Evolutionary conservation across 1,284 basidiomycete species (phyloP).

Genomic region (Ganoderma resinaceum): DNA sequence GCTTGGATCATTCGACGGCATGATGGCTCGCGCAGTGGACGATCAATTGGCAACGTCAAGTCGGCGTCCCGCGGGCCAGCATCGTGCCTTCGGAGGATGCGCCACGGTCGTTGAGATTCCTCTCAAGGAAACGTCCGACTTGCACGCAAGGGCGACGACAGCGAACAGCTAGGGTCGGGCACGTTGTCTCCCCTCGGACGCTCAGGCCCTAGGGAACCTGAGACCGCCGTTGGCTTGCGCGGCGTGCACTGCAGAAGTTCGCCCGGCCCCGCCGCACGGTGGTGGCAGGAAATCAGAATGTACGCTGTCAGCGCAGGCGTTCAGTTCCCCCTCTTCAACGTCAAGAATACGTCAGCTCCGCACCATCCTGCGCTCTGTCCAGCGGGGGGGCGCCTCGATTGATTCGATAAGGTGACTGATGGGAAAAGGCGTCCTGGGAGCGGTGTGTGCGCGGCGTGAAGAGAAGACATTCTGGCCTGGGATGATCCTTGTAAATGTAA

Average conservation of each 20-base stretch:
- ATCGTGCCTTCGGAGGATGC: constrained; percentile 14
- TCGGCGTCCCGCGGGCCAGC: constrained; percentile 13
- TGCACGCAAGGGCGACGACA: constrained; percentile 5
- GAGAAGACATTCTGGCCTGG: constrained; percentile 28
- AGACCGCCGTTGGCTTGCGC: neutral
- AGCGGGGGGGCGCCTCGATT: constrained; percentile 31
- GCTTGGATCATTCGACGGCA: neutral
- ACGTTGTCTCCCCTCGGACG: constrained; percentile 15
- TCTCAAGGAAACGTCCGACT: constrained; percentile 10
- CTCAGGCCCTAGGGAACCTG: neutral
- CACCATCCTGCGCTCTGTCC: constrained; percentile 21
- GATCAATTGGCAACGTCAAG: constrained; percentile 12
- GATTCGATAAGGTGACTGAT: constrained; percentile 39
- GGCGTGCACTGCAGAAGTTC: constrained; percentile 6
- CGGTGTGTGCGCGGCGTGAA: constrained; percentile 29
- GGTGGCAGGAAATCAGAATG: constrained; percentile 30
- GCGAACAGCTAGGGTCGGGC: constrained; percentile 11
- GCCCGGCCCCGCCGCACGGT: constrained; percentile 19
- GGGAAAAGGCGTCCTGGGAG: constrained; percentile 29
- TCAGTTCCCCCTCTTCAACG: constrained; percentile 28
- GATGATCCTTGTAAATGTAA: constrained; percentile 28
- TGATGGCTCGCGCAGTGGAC: neutral
- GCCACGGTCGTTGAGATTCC: constrained; percentile 5
- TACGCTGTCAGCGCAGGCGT: constrained; percentile 28
- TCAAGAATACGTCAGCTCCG: constrained; percentile 36